Evolutionary conservation across 345 rosid genomes (phyloP), one percentile per base, ranked within the genome.

Genomic region (Cardamine resedifolia): DNA sequence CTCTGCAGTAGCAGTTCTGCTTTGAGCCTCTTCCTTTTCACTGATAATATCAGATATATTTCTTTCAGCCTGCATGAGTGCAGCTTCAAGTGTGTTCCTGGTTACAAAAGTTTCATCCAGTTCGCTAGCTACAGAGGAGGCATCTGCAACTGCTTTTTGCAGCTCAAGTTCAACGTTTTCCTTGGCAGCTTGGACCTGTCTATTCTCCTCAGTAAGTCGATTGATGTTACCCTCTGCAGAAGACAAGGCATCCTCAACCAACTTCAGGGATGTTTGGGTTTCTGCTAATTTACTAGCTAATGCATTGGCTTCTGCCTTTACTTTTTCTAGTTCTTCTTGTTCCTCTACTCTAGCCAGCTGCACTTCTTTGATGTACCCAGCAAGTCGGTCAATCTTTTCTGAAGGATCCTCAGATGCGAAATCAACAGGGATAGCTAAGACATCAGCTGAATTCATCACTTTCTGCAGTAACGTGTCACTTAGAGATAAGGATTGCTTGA

Each of bases 1-100:
- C 78, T 78, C 88, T 47, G 82, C 73, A 45, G 81, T 74, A 74
- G 81, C 83, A 73, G 80, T 77, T 70, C 82, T 66, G 68, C 71
- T 76, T 71, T 82, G 86, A 77, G 82, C 85, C 79, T 85, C 97
- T 78, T 90, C 92, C 77, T 85, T 87, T 80, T 84, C 96, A 76
- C 67, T 85, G 55, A 77, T 73, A 34, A 89, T 80, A 49, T 74
- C 72, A 41, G 83, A 78, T 77, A 84, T 81, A 53, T 81, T 83
- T 64, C 59, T 81, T 77, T 86, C 92, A 47, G 90, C 89, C 61
- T 70, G 72, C 48, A 70, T 79, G 78, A 89, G 80, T 62, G 87
- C 85, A 76, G 83, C 85, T 82, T 90, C 96, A 76, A 89, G 85
- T 15, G 92, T 78, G 58, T 74, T 81, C 74, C 58, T 85, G 70